These are phyloP conservation scores for Amphirosellinia nigrospora DNA, from an alignment of 495 filamentous ascomycete genomes.

Conservation along the genomic window DNA sequence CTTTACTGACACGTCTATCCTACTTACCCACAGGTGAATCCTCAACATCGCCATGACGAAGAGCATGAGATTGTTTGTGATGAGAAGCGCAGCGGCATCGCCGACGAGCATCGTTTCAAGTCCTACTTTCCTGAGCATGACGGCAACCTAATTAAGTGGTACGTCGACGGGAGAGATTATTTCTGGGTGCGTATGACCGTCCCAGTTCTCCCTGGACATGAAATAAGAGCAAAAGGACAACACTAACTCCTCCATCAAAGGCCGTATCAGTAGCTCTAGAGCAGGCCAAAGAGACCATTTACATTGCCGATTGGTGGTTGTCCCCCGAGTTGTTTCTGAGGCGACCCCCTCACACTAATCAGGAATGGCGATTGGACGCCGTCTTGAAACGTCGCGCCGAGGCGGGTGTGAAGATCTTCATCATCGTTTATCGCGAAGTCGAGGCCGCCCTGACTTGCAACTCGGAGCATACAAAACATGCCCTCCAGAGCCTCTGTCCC, in stretches of 20 bases:
- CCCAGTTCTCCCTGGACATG: neutral
- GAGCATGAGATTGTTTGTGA: constrained; percentile 86
- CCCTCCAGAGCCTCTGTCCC: constrained; percentile 79
- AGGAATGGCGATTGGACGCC: constrained; percentile 88
- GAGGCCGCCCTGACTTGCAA: constrained; percentile 88
- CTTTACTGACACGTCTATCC: constrained; percentile 7
- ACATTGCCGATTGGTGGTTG: constrained; percentile 97
- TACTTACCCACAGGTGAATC: constrained; percentile 63
- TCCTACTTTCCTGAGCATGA: constrained; percentile 86
- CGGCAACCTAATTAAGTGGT: constrained; percentile 94
- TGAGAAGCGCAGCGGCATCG: constrained; percentile 72
- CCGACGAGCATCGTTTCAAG: constrained; percentile 78
- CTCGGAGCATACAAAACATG: constrained; percentile 89
- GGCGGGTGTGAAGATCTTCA: constrained; percentile 90
- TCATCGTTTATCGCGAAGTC: constrained; percentile 93
- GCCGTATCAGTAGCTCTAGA: constrained; percentile 88
- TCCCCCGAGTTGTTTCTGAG: constrained; percentile 92
- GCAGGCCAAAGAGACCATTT: constrained; percentile 87
- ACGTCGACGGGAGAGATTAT: constrained; percentile 92
- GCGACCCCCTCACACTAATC: constrained; percentile 76
- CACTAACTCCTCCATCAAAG: constrained; percentile 28
- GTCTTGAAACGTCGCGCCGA: constrained; percentile 87
- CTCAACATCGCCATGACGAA: constrained; percentile 94
- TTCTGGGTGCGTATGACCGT: constrained; percentile 66
- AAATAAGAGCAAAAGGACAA: neutral